Evolutionary conservation across 305 asterid species (phyloP), one percentile per base, ranked within the genome.

Genomic region (Solanum hybrid): DNA sequence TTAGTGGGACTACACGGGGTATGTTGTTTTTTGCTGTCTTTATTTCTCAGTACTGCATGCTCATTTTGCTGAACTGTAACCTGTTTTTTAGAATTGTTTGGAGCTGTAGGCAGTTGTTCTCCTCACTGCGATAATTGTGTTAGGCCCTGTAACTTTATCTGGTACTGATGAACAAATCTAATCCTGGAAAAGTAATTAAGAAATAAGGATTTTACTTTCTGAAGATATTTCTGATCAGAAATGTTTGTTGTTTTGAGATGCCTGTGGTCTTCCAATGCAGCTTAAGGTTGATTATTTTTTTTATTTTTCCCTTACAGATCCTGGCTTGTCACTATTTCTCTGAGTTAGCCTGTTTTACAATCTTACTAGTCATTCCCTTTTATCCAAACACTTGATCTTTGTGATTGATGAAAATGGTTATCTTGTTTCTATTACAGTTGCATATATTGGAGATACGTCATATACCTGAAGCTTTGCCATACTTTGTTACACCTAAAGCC

Each of bases 381-480:
- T 84, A 84, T 29, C 73, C 87, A 84, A 84, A 34, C n/a, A 29
- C 20, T 85, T 85, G 46, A 85, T 22, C 87, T 56, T 56, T 32
- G 13, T 85, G 76, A 51, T 12, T 56, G 88, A 85, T 56, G 87
- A 56, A 85, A 51, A 56, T 85, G 76, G 26, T 51, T 56, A 6
- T 85, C 42, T 56, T 92, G 84, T 91, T 91, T 71, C 91, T 91
- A 8, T 89, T 89, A 87, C 93, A 98, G 99, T 89, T 93, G 4
- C 96, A 95, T 93, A 93, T 98, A 92, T 88, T 94, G 93, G 99
- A 98, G 93, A 95, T 96, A 79, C 98, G 98, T 77, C 91, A 90
- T 91, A 96, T 98, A 90, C 95, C 99, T 90, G 97, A 95, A 94
- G 99, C 99, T 46, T 92, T 98, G 94, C 99, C 99, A 86, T 98